Percentiles rank a stretch among this genome's conserved stretches.
These are phyloP conservation scores for Capronia americana DNA, from an alignment of 2,329 filamentous ascomycete genomes.

Conservation along the genomic window DNA sequence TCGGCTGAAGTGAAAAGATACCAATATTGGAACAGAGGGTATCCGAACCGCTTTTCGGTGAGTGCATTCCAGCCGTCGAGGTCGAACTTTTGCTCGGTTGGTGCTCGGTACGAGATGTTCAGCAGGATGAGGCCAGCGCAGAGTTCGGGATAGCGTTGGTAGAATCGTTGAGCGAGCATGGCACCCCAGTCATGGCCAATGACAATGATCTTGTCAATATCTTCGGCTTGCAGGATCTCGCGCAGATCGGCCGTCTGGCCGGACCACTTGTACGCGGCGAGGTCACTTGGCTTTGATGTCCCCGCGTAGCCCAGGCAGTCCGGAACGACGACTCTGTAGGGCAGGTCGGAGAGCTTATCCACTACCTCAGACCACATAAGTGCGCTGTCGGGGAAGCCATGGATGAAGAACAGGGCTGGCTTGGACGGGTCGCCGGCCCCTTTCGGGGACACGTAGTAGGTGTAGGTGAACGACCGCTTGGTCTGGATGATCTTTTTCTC, in stretches of 20 bases:
- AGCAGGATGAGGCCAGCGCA: slow-evolving; percentile 53
- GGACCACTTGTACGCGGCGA: slow-evolving; percentile 47
- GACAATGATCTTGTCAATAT: slow-evolving; percentile 47
- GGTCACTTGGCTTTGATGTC: slow-evolving; percentile 51
- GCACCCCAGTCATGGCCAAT: slow-evolving; percentile 61
- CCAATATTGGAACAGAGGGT: slow-evolving; percentile 54
- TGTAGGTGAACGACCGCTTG: slow-evolving; percentile 45
- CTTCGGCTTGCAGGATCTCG: slow-evolving; percentile 52
- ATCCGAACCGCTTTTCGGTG: slow-evolving; percentile 47
- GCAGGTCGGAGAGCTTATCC: slow-evolving; percentile 48
- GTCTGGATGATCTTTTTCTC: slow-evolving; percentile 28
- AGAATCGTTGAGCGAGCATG: slow-evolving; percentile 49
- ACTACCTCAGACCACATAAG: slow-evolving; percentile 54
- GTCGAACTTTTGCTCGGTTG: slow-evolving; percentile 45
- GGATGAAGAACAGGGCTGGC: slow-evolving; percentile 51
- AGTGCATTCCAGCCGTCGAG: slow-evolving; percentile 46
- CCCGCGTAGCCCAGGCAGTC: slow-evolving; percentile 52
- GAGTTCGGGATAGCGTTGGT: slow-evolving; percentile 50
- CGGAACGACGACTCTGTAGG: slow-evolving; percentile 49
- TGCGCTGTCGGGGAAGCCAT: slow-evolving; percentile 59
- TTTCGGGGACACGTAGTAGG: slow-evolving; percentile 48
- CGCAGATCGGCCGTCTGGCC: slow-evolving; percentile 48
- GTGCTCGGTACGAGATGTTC: slow-evolving; percentile 52
- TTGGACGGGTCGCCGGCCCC: slow-evolving; percentile 34
- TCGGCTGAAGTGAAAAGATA: slow-evolving; percentile 53